Conservation (phyloP, 345 rosid genomes). For the Sisymbrium irio region DNA sequence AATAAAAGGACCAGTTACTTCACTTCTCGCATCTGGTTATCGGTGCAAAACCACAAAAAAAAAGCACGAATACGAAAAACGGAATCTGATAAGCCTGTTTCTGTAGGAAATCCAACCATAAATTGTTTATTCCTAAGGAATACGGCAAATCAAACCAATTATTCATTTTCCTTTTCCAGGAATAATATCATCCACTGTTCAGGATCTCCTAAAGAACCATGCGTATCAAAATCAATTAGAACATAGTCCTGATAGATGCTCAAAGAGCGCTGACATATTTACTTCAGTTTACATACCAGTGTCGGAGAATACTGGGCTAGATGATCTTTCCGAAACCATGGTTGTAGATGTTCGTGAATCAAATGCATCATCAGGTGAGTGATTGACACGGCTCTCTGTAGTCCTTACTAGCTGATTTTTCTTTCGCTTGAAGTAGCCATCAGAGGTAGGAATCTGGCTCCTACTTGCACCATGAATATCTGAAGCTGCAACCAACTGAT, state of each 20-base stretch:
- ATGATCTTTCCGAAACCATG: constrained; percentile 40
- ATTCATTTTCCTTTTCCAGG: constrained; percentile 4
- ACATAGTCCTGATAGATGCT: constrained; percentile 8
- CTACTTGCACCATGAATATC: constrained; percentile 39
- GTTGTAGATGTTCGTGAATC: constrained; percentile 42
- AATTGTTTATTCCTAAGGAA: constrained; percentile 9
- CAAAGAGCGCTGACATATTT: background rate
- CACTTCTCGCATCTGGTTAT: constrained; percentile 15
- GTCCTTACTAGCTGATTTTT: constrained; percentile 83
- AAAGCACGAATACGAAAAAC: background rate
- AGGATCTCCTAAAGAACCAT: constrained; percentile 1
- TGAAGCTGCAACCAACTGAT: constrained; percentile 82
- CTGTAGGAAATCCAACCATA: constrained; percentile 1
- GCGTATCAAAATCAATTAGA: constrained; percentile 3
- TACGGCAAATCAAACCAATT: background rate
- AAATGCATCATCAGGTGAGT: constrained; percentile 37
- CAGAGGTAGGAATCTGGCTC: constrained; percentile 42
- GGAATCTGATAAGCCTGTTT: constrained; percentile 13
- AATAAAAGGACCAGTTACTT: constrained; percentile 13
- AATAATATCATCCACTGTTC: constrained; percentile 1
- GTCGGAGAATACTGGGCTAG: constrained; percentile 42
- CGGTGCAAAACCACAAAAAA: background rate
- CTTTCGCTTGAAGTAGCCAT: constrained; percentile 77
- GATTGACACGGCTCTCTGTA: constrained; percentile 46
- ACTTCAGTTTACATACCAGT: constrained; percentile 30